Conservation (phyloP, 2,329 filamentous ascomycete genomes). For the Clonostachys byssicola region DNA sequence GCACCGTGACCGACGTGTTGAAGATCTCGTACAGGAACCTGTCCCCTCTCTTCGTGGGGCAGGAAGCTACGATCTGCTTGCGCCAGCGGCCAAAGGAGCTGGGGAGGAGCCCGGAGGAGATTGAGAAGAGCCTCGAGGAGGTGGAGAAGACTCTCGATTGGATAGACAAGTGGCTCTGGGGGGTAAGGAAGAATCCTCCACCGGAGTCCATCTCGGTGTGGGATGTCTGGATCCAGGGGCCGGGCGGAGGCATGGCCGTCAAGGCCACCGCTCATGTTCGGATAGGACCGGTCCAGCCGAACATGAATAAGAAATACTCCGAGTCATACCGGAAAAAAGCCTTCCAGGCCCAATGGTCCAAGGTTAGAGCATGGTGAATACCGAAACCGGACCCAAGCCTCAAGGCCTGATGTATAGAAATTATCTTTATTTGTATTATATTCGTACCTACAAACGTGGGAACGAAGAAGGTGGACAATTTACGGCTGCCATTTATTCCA, state of each 20-base stretch:
- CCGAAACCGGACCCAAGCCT: too few species aligned
- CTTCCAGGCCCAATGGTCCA: too few species aligned
- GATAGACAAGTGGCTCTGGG: too few species aligned
- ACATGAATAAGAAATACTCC: background rate
- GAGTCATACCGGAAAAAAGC: background rate
- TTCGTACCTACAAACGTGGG: too few species aligned
- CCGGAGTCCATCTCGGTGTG: slow-evolving; percentile 34
- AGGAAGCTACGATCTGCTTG: slow-evolving; percentile 67
- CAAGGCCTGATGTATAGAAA: too few species aligned
- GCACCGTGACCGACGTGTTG: slow-evolving; percentile 26
- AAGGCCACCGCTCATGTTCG: slow-evolving; percentile 29
- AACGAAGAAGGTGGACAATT: too few species aligned
- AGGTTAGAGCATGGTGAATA: too few species aligned
- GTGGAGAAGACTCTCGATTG: slow-evolving; percentile 24
- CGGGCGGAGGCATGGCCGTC: slow-evolving; percentile 58
- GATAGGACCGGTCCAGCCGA: too few species aligned
- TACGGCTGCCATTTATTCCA: too few species aligned
- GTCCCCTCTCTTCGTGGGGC: slow-evolving; percentile 72
- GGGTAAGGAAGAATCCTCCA: too few species aligned
- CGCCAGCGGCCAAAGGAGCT: slow-evolving; percentile 17
- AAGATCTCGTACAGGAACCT: slow-evolving; percentile 76
- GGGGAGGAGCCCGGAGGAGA: background rate
- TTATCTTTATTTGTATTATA: too few species aligned
- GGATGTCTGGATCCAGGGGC: slow-evolving; percentile 64
- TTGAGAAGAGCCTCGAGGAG: background rate